phyloP scores from a whole-genome alignment of 495 filamentous ascomycete species.

The Xylaria scruposa region DNA sequence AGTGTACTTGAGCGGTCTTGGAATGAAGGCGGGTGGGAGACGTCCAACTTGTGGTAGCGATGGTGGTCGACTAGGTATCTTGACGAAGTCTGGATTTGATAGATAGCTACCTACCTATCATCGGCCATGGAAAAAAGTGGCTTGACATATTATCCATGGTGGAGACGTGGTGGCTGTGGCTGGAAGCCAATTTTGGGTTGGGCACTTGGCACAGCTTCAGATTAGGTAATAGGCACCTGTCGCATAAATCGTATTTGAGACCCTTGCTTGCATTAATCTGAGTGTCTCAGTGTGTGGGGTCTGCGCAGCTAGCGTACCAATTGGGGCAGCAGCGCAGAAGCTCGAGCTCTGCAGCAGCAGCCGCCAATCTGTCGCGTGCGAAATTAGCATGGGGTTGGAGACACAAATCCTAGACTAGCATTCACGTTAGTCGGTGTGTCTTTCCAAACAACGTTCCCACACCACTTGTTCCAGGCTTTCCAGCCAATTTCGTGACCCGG shows the following conservation, averaged over 20 bases:
- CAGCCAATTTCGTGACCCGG: neutral
- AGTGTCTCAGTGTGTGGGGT: neutral
- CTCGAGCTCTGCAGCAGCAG: conserved; percentile 14
- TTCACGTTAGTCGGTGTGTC: neutral
- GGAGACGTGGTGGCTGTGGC: neutral
- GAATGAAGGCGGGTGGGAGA: conserved; percentile 10
- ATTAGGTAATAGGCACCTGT: neutral
- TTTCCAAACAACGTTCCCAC: neutral
- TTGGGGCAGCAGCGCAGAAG: conserved; percentile 14
- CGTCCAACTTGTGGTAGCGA: conserved; percentile 1
- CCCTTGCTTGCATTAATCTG: neutral
- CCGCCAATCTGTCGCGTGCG: conserved; percentile 19
- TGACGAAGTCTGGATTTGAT: neutral
- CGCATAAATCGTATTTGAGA: neutral
- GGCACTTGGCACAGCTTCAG: neutral
- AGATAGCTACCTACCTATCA: neutral
- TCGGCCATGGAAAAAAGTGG: conserved; percentile 1
- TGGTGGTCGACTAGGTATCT: neutral
- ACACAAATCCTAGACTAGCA: conserved; percentile 1
- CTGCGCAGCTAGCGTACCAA: neutral
- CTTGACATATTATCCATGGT: neutral
- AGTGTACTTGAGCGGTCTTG: conserved; percentile 14
- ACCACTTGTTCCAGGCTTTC: neutral
- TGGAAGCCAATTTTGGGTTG: neutral
- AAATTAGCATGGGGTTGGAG: conserved; percentile 18